Conservation (phyloP, 495 filamentous ascomycete genomes). For the Friedmanniomyces endolithicus region DNA sequence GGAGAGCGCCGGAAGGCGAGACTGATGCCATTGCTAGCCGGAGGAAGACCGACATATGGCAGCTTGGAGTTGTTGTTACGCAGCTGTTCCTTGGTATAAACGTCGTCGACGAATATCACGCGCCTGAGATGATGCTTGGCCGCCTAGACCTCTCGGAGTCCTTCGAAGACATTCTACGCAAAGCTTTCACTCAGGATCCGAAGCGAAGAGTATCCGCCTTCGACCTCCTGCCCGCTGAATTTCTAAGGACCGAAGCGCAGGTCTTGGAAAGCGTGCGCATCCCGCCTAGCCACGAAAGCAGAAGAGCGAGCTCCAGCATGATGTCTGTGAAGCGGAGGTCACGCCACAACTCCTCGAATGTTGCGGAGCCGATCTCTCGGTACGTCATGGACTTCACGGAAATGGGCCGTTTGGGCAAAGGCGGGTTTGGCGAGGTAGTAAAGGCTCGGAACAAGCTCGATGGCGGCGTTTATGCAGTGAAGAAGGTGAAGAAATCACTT, state of each 20-base stretch:
- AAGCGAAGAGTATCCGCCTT: slow-evolving; percentile 82
- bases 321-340: slow-evolving; percentile 5
- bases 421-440: slow-evolving; percentile 95
- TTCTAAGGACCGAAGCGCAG: slow-evolving; percentile 55
- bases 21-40: background rate
- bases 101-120: slow-evolving; percentile 61
- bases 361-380: slow-evolving; percentile 41
- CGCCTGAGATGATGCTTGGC: slow-evolving; percentile 54
- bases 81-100: slow-evolving; percentile 90
- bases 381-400: slow-evolving; percentile 86
- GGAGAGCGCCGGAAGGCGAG: slow-evolving; percentile 1
- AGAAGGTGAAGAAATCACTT: slow-evolving; percentile 77
- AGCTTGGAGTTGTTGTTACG: slow-evolving; percentile 74
- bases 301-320: background rate
- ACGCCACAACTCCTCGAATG: slow-evolving; percentile 14
- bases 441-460: slow-evolving; percentile 90
- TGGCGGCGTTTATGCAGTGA: slow-evolving; percentile 85
- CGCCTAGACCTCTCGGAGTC: slow-evolving; percentile 57
- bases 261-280: slow-evolving; percentile 16
- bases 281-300: background rate
- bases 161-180: slow-evolving; percentile 62
- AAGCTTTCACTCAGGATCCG: slow-evolving; percentile 68
- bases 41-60: slow-evolving; percentile 87
- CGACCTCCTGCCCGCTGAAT: slow-evolving; percentile 79
- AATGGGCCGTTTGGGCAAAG: slow-evolving; percentile 75